phyloP scores from a whole-genome alignment of 768 basidiomycete species.

The Russula dissimulans region DNA sequence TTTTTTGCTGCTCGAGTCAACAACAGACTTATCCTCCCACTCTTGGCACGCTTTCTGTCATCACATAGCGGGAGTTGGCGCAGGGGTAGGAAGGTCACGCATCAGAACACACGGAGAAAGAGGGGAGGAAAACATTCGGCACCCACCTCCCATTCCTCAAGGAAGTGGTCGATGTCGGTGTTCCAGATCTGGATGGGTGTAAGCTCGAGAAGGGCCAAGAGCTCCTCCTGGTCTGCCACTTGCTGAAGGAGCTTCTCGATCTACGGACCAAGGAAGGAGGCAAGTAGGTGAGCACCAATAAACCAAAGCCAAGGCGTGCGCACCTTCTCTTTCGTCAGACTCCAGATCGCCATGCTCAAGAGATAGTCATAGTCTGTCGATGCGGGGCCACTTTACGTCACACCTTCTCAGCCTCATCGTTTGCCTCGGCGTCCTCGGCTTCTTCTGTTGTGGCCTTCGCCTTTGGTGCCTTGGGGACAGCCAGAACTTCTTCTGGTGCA shows the following conservation, averaged over 20 bases:
- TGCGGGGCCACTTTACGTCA: conserved; percentile 29
- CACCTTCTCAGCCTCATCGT: conserved; percentile 44
- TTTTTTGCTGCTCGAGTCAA: conserved; percentile 41
- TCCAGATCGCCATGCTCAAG: conserved; percentile 91
- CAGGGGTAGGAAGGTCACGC: no score
- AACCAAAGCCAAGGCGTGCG: not conserved
- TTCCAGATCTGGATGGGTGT: conserved; percentile 85
- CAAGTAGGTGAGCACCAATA: no score
- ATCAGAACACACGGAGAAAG: no score
- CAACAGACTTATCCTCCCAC: conserved; percentile 36
- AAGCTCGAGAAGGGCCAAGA: conserved; percentile 66
- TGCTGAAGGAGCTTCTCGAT: conserved; percentile 78
- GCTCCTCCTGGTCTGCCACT: conserved; percentile 80
- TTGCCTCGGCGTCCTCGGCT: conserved; percentile 49
- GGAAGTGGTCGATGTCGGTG: conserved; percentile 74
- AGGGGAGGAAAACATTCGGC: not conserved
- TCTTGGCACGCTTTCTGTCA: conserved; percentile 32
- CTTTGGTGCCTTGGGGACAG: conserved; percentile 71
- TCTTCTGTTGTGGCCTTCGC: conserved; percentile 61
- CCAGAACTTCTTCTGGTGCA: conserved; percentile 79
- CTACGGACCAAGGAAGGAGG: conserved; percentile 31
- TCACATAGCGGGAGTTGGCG: no score
- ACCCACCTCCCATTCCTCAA: conserved; percentile 77
- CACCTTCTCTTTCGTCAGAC: conserved; percentile 89
- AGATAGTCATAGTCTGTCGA: conserved; percentile 84